phyloP scores from a whole-genome alignment of 2,329 filamentous ascomycete species.

The Alternaria conjuncta region DNA sequence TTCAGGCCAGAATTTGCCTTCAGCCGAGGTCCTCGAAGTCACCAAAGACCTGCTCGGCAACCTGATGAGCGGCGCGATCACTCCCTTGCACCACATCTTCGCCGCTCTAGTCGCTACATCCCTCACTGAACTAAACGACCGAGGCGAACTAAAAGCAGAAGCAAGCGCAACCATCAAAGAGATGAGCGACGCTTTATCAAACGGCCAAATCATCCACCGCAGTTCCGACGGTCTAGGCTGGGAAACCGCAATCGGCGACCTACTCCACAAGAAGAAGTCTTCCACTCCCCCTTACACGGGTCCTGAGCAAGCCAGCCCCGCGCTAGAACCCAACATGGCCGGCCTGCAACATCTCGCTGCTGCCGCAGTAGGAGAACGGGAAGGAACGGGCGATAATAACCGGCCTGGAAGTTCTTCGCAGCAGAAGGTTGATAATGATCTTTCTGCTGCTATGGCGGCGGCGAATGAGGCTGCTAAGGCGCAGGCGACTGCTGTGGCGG shows the following conservation, averaged over 20 bases:
- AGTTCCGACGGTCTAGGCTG: slow-evolving; percentile 41
- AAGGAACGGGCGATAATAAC: slow-evolving; percentile 19
- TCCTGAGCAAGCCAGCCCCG: slow-evolving; percentile 33
- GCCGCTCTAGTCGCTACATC: slow-evolving; percentile 45
- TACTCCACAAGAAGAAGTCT: slow-evolving; percentile 39
- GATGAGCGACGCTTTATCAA: slow-evolving; percentile 41
- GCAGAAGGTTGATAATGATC: slow-evolving; percentile 39
- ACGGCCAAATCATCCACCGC: slow-evolving; percentile 41
- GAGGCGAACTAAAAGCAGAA: slow-evolving; percentile 44
- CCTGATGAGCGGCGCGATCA: slow-evolving; percentile 33
- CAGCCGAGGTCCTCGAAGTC: slow-evolving; percentile 32
- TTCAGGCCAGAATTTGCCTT: slow-evolving; percentile 27
- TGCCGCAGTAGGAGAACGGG: slow-evolving; percentile 47
- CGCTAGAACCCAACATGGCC: slow-evolving; percentile 45
- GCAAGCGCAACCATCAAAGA: slow-evolving; percentile 46
- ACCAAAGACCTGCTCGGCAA: slow-evolving; percentile 41
- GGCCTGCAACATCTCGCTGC: slow-evolving; percentile 49
- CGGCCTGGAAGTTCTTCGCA: slow-evolving; percentile 20
- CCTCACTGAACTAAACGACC: slow-evolving; percentile 43
- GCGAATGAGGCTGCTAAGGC: slow-evolving; percentile 32
- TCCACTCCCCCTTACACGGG: slow-evolving; percentile 25
- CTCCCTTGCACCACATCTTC: slow-evolving; percentile 46
- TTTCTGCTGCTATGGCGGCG: slow-evolving; percentile 46
- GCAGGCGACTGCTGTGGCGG: slow-evolving; percentile 43
- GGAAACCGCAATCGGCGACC: slow-evolving; percentile 44